phyloP scores from a whole-genome alignment of 768 basidiomycete genomes.

The button mushroom (Agaricus bisporus) region DNA sequence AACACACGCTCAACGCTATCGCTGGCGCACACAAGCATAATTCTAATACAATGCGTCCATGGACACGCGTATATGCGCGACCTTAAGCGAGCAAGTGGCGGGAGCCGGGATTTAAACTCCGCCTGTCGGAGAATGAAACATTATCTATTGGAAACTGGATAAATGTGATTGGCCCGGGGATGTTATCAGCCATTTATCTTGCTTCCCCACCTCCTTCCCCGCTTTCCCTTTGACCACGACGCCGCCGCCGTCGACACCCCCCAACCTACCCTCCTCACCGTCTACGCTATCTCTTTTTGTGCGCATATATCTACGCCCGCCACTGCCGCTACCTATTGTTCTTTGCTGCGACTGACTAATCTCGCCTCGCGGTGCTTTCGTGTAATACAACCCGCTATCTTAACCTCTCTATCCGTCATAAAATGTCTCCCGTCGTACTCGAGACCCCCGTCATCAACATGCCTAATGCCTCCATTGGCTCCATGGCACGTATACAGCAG shows the following conservation, averaged over 20 bases:
- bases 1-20: no score
- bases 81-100: not conserved
- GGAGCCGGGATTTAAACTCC: not conserved
- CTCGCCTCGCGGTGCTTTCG: conserved; percentile 14
- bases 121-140: conserved; percentile 6
- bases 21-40: no score
- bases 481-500: conserved; percentile 44
- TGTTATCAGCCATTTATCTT: conserved; percentile 11
- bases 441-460: conserved; percentile 48
- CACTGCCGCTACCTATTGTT: not conserved
- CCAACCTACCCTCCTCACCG: not conserved
- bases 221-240: conserved; percentile 14
- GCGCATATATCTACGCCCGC: conserved; percentile 3
- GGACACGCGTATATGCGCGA: not conserved
- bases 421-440: conserved; percentile 55
- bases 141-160: conserved; percentile 14
- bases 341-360: conserved; percentile 12
- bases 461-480: conserved; percentile 35
- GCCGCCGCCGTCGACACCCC: conserved; percentile 10
- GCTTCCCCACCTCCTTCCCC: conserved; percentile 3
- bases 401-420: conserved; percentile 8
- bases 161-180: conserved; percentile 13
- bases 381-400: conserved; percentile 10
- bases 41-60: not conserved
- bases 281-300: not conserved